Conservation (phyloP, 345 rosid genomes). For the Erysimum cheiranthoides region DNA sequence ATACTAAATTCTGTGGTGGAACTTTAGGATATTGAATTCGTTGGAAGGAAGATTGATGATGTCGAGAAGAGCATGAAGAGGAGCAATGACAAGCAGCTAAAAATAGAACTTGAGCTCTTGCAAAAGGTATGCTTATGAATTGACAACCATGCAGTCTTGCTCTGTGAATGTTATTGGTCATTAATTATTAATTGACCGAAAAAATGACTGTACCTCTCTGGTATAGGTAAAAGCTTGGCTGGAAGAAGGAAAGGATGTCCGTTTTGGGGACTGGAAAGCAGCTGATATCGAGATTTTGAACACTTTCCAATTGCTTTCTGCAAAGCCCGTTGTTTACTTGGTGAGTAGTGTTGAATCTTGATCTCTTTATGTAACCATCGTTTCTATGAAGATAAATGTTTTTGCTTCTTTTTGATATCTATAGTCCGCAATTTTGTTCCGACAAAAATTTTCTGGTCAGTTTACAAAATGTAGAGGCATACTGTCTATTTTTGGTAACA, state of each 20-base stretch:
- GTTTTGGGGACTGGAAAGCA: constrained; percentile 97
- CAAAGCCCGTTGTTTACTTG: constrained; percentile 97
- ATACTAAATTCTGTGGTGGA: constrained; percentile 21
- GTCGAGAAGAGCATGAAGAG: constrained; percentile 98
- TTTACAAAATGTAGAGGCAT: background rate
- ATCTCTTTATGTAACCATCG: background rate
- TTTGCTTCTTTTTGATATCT: constrained; percentile 30
- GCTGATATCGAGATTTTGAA: constrained; percentile 93
- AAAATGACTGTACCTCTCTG: constrained; percentile 29
- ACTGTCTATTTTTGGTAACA: constrained; percentile 11
- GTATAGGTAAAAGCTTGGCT: constrained; percentile 82
- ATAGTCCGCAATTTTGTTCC: constrained; percentile 11
- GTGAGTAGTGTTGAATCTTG: constrained; percentile 48
- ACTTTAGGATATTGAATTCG: constrained; percentile 85
- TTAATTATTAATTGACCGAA: background rate
- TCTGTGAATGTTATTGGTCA: constrained; percentile 4
- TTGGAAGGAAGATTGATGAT: constrained; percentile 84
- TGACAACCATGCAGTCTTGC: background rate
- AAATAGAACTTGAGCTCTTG: constrained; percentile 76
- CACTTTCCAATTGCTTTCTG: constrained; percentile 93
- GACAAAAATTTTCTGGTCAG: background rate
- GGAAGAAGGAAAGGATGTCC: constrained; percentile 83
- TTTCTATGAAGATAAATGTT: background rate
- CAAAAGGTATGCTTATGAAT: constrained; percentile 37
- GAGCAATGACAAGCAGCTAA: constrained; percentile 96